phyloP scores from a whole-genome alignment of 1,139 yeast species.

The Groenewaldozyma sp. region DNA sequence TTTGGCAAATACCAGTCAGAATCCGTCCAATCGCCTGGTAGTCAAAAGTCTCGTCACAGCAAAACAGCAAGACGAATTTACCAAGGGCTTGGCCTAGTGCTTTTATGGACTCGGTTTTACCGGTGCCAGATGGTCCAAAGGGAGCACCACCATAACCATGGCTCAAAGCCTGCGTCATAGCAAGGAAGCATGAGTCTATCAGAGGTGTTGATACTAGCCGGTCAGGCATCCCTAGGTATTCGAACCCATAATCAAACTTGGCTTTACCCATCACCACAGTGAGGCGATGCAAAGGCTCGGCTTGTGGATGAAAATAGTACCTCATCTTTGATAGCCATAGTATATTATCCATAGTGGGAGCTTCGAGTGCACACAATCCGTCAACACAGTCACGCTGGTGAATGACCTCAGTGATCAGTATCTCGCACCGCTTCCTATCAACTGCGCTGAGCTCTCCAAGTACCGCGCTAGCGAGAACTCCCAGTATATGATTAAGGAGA shows the following conservation, averaged over 20 bases:
- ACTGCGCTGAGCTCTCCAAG: conserved; percentile 27
- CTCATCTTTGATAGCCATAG: conserved; percentile 49
- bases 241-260: conserved; percentile 60
- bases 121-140: conserved; percentile 97
- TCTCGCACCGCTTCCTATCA: conserved; percentile 45
- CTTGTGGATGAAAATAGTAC: conserved; percentile 35
- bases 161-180: conserved; percentile 67
- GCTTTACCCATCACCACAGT: conserved; percentile 46
- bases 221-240: conserved; percentile 70
- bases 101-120: conserved; percentile 87
- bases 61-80: conserved; percentile 71
- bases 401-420: conserved; percentile 54
- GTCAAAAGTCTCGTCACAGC: conserved; percentile 88
- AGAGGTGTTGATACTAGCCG: conserved; percentile 73
- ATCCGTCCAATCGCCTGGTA: conserved; percentile 73
- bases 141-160: conserved; percentile 84
- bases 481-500: conserved; percentile 19
- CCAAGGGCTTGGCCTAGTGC: conserved; percentile 79
- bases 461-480: conserved; percentile 27
- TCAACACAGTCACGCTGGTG: conserved; percentile 46
- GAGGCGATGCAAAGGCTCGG: conserved; percentile 28
- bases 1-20: conserved; percentile 69
- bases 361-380: conserved; percentile 18
- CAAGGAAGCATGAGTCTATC: conserved; percentile 51
- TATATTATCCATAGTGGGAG: conserved; percentile 34